Evolutionary conservation across 1,284 basidiomycete genomes (phyloP).

Genomic region (Leccinum subfulvum): DNA sequence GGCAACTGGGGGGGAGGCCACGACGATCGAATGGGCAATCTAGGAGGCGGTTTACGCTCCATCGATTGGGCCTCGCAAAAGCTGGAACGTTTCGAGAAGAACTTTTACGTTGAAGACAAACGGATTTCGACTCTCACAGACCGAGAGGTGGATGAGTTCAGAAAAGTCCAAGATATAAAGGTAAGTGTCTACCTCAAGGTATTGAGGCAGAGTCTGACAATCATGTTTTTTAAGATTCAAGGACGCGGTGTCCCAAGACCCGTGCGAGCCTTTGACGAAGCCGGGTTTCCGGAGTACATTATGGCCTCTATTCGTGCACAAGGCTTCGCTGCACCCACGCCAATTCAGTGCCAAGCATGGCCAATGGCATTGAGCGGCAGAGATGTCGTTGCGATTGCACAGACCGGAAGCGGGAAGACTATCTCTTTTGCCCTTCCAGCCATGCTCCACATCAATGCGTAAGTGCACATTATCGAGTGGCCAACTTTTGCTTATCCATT

Average conservation of each 20-base stretch:
- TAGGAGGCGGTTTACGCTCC: conserved; percentile 81
- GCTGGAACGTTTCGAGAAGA: conserved; percentile 88
- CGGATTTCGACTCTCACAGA: conserved; percentile 79
- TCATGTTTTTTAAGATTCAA: conserved; percentile 62
- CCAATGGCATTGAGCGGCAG: conserved; percentile 94
- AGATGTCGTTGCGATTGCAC: conserved; percentile 95
- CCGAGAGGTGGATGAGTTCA: conserved; percentile 86
- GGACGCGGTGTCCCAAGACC: conserved; percentile 89
- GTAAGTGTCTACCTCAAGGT: conserved; percentile 34
- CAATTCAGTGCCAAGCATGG: conserved; percentile 99
- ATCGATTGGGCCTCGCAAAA: conserved; percentile 83
- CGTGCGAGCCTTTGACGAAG: conserved; percentile 90
- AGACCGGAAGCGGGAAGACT: conserved; percentile 96
- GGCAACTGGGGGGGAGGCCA: conserved; percentile 45
- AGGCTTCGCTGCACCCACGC: conserved; percentile 86
- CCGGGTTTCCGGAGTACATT: conserved; percentile 95
- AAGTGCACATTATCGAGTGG: conserved; percentile 32
- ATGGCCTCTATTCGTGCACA: conserved; percentile 91
- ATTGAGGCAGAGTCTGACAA: not conserved
- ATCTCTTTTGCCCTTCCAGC: conserved; percentile 97
- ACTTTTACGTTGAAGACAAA: conserved; percentile 96
- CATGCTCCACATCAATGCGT: conserved; percentile 99
- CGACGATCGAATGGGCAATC: conserved; percentile 51
- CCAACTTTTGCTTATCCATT: conserved; percentile 9
- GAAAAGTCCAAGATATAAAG: conserved; percentile 85